Evolutionary conservation across 306 rosid species (phyloP).

Genomic region (Abrus pulchellus): DNA sequence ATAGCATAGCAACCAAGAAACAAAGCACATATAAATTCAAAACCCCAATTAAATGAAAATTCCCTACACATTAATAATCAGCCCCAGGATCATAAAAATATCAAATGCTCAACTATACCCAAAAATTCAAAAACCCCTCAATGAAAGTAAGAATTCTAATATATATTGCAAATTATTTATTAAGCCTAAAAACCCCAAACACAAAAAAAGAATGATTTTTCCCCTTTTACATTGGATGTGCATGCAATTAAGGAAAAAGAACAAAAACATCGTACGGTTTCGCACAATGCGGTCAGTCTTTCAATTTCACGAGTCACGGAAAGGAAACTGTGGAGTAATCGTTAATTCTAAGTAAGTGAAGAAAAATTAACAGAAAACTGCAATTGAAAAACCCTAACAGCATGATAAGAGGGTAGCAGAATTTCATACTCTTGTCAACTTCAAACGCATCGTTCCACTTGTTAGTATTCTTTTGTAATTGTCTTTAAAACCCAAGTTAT

Average conservation of each 20-base stretch:
- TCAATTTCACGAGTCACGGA: background rate
- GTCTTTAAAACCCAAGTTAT: no score
- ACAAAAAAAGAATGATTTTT: background rate
- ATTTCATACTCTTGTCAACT: background rate
- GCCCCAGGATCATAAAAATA: background rate
- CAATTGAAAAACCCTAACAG: conserved; percentile 44
- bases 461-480: no score
- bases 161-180: no score
- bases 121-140: conserved; percentile 14
- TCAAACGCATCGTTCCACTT: conserved; percentile 26
- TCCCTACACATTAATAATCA: conserved; percentile 31
- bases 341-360: background rate
- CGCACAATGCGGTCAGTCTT: background rate
- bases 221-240: background rate
- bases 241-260: background rate
- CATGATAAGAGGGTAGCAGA: background rate
- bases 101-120: conserved; percentile 15
- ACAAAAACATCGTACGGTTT: conserved; percentile 22
- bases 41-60: background rate
- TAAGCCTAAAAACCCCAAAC: background rate
- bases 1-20: conserved; percentile 1
- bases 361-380: background rate
- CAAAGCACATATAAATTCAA: background rate
- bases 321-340: background rate
- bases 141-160: conserved; percentile 27